A percentile compares a stretch with the other conserved stretches of the same genome.
phyloP scores from a whole-genome alignment of 148 eudicot species.

The Nepenthes gracilis region DNA sequence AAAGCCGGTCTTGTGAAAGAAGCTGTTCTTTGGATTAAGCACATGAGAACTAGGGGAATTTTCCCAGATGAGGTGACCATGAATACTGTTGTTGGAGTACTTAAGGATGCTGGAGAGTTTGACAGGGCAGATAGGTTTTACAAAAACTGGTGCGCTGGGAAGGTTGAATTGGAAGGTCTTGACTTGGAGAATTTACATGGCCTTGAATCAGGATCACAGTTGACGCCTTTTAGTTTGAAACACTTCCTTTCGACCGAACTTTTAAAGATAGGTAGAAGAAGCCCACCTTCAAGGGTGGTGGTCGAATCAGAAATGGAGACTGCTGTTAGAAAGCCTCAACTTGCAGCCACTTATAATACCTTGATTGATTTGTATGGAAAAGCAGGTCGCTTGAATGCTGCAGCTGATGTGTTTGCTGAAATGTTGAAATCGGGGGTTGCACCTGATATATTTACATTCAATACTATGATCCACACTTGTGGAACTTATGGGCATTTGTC shows the following conservation, averaged over 20 bases:
- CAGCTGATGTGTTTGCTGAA: conserved; percentile 63
- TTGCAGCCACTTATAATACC: conserved; percentile 63
- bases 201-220: conserved; percentile 17
- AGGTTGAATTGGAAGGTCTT: conserved; percentile 43
- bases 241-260: conserved; percentile 66
- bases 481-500: conserved; percentile 71
- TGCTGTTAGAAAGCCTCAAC: conserved; percentile 36
- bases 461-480: conserved; percentile 73
- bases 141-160: conserved; percentile 74
- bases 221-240: conserved; percentile 43
- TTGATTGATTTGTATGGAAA: conserved; percentile 89
- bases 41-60: conserved; percentile 66
- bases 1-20: conserved; percentile 73
- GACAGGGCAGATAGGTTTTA: conserved; percentile 67
- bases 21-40: conserved; percentile 76
- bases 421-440: conserved; percentile 74
- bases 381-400: conserved; percentile 68
- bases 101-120: conserved; percentile 70
- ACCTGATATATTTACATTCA: conserved; percentile 56
- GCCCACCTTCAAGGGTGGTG: conserved; percentile 7
- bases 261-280: conserved; percentile 67
- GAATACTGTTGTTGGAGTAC: conserved; percentile 63
- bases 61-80: conserved; percentile 85
- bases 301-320: conserved; percentile 18
- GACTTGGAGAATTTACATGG: conserved; percentile 39